Percentiles rank a stretch among this genome's conserved stretches.
Conservation (phyloP, 805 yeast genomes). For the Ogataea wickerhamii region DNA sequence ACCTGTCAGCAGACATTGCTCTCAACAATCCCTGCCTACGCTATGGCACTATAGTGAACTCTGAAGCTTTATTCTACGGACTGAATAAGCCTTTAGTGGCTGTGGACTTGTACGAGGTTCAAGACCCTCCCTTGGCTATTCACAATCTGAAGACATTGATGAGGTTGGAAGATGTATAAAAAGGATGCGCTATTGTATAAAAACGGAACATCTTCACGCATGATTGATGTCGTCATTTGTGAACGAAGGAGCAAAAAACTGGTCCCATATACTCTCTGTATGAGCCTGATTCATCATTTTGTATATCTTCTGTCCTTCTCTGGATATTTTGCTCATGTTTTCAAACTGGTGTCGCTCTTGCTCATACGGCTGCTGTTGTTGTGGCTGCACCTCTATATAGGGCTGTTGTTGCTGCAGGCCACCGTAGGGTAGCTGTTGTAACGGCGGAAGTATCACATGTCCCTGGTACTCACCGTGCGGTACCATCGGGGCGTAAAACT, state of each 20-base stretch:
- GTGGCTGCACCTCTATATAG: neutral
- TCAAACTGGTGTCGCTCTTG: neutral
- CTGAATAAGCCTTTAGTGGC: constrained; percentile 10
- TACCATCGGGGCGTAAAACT: neutral
- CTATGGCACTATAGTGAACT: constrained; percentile 24
- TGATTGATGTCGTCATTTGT: constrained; percentile 18
- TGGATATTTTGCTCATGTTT: constrained; percentile 13
- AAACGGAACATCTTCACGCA: neutral
- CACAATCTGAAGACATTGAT: constrained; percentile 12
- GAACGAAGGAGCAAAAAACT: constrained; percentile 41
- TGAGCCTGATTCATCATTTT: constrained; percentile 63
- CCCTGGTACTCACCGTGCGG: neutral
- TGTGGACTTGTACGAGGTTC: constrained; percentile 20
- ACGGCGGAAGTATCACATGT: neutral
- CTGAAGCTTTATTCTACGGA: constrained; percentile 20
- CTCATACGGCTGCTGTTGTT: neutral
- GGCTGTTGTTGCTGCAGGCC: no score
- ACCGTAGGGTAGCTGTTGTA: neutral
- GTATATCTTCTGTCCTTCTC: constrained; percentile 53
- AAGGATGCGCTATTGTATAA: neutral
- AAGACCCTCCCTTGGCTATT: constrained; percentile 15
- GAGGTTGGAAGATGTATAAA: constrained; percentile 12
- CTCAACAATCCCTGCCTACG: constrained; percentile 7
- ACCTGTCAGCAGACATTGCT: constrained; percentile 7
- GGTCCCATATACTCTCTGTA: constrained; percentile 67